phyloP scores from a whole-genome alignment of 176 grass and related monocot species.

The Aegilops speltoides region DNA sequence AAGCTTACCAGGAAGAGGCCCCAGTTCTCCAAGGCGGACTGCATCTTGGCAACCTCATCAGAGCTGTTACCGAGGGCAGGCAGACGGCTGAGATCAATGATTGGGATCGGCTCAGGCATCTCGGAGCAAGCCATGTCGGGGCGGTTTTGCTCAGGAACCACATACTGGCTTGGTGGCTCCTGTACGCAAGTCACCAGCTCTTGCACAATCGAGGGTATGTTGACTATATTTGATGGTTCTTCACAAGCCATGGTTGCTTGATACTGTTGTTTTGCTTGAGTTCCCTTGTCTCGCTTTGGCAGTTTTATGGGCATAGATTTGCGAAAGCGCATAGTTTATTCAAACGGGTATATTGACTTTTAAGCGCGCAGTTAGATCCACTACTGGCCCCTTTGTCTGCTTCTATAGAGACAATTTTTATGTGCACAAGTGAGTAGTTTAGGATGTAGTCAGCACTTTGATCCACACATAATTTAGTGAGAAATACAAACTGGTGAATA shows the following conservation, averaged over 20 bases:
- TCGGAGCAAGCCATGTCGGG: background rate
- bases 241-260: conserved; percentile 17
- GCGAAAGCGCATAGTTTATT: background rate
- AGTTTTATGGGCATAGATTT: background rate
- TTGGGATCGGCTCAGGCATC: conserved; percentile 24
- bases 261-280: background rate
- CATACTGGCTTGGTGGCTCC: conserved; percentile 43
- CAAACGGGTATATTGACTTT: background rate
- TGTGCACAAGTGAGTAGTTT: background rate
- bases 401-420: background rate
- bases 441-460: background rate
- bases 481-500: background rate
- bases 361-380: background rate
- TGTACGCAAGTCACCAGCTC: conserved; percentile 29
- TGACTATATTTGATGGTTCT: conserved; percentile 3
- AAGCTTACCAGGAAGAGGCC: conserved; percentile 50
- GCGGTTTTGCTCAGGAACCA: conserved; percentile 20
- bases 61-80: background rate
- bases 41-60: conserved; percentile 28
- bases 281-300: background rate
- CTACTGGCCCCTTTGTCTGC: background rate
- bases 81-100: conserved; percentile 46
- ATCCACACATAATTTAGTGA: background rate
- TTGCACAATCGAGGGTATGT: conserved; percentile 37
- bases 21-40: conserved; percentile 35